Conservation (phyloP, 768 basidiomycete genomes). For the Suillus sp. region DNA sequence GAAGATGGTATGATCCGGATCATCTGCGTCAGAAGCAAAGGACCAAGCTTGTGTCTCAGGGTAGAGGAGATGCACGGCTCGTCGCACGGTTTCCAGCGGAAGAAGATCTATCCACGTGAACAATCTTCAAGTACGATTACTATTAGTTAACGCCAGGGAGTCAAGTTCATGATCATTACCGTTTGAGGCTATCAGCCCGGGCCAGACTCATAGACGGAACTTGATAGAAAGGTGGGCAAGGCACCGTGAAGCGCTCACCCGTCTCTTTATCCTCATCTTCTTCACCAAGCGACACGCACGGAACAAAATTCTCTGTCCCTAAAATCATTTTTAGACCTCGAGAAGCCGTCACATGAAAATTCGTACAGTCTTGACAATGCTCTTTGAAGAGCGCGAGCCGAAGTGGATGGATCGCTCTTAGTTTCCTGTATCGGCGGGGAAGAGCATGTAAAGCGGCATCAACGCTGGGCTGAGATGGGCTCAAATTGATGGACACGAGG, state of each 20-base stretch:
- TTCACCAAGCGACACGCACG: constrained; percentile 36
- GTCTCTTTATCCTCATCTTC: constrained; percentile 42
- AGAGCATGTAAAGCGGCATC: constrained; percentile 37
- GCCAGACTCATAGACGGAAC: constrained; percentile 37
- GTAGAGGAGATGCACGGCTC: constrained; percentile 37
- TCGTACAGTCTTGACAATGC: background rate
- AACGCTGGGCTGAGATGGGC: constrained; percentile 37
- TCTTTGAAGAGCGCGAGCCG: constrained; percentile 31
- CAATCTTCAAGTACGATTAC: constrained; percentile 36
- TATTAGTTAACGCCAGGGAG: constrained; percentile 8
- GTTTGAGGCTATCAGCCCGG: constrained; percentile 43
- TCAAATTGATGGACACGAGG: constrained; percentile 45
- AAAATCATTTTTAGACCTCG: constrained; percentile 11
- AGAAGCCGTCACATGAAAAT: constrained; percentile 3
- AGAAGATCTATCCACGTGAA: constrained; percentile 51
- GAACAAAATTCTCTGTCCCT: constrained; percentile 45
- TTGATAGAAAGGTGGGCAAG: constrained; percentile 42
- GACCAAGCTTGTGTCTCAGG: constrained; percentile 33
- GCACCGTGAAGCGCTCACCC: constrained; percentile 46
- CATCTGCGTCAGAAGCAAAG: constrained; percentile 28
- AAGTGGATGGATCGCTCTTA: constrained; percentile 50
- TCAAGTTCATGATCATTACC: constrained; percentile 33
- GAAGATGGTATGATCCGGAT: constrained; percentile 22
- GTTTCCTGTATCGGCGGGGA: constrained; percentile 50
- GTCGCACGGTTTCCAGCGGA: constrained; percentile 53